These are phyloP conservation scores for Pseudocercospora cruenta DNA, from an alignment of 2,329 filamentous ascomycete genomes.

Conservation along the genomic window DNA sequence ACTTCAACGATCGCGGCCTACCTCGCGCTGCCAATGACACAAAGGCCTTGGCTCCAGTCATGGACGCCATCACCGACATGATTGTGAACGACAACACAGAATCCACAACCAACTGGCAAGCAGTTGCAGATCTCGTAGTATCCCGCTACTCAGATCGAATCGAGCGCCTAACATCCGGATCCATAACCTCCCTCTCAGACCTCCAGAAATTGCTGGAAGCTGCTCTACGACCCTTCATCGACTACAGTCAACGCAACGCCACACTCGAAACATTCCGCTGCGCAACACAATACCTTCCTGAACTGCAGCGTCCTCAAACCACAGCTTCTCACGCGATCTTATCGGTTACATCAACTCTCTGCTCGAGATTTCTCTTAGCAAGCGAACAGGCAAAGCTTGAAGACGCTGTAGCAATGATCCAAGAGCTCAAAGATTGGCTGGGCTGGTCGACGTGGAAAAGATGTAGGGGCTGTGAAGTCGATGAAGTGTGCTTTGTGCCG, in stretches of 20 bases:
- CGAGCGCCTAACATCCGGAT: conserved; percentile 38
- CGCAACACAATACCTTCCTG: conserved; percentile 47
- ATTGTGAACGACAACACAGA: conserved; percentile 40
- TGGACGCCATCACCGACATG: conserved; percentile 51
- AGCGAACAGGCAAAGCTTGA: conserved; percentile 16
- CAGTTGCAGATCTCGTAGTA: conserved; percentile 67
- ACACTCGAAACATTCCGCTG: conserved; percentile 53
- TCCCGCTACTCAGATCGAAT: conserved; percentile 64
- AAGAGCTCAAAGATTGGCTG: conserved; percentile 54
- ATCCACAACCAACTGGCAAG: conserved; percentile 65
- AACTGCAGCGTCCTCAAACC: conserved; percentile 23
- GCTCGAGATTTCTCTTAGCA: conserved; percentile 39
- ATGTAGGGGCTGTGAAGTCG: conserved; percentile 56
- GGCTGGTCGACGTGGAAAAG: conserved; percentile 65
- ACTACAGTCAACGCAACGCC: conserved; percentile 42
- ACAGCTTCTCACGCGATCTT: conserved; percentile 39
- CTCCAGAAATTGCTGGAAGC: conserved; percentile 36
- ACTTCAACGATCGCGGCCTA: conserved; percentile 36
- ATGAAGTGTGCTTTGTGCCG: conserved; percentile 64
- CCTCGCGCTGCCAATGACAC: conserved; percentile 46
- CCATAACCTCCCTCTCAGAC: conserved; percentile 23
- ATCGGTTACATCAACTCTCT: conserved; percentile 39
- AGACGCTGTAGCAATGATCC: conserved; percentile 40
- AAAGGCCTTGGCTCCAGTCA: conserved; percentile 42
- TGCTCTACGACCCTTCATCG: conserved; percentile 45